phyloP scores from a whole-genome alignment of 169 alveolate species.

The Cryptosporidium felis region DNA sequence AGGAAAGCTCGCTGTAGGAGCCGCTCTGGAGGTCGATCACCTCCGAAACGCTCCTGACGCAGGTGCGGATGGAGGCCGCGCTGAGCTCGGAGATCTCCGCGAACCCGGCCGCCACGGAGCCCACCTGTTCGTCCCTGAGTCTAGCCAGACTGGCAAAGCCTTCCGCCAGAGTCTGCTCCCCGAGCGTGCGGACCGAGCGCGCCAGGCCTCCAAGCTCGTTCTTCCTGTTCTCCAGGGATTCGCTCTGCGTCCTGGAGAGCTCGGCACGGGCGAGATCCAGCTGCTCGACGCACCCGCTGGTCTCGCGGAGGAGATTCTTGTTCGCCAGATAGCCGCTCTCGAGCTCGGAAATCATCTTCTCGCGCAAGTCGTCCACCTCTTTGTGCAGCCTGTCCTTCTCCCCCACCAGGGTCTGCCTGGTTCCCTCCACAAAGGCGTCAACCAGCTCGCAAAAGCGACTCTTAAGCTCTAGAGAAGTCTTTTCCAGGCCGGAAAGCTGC shows the following conservation, averaged over 20 bases:
- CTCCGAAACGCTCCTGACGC: not conserved
- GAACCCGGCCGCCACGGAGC: not conserved
- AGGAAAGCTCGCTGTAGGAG: slow-evolving; percentile 21
- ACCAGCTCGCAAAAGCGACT: slow-evolving; percentile 14
- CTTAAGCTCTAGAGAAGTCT: slow-evolving; percentile 13
- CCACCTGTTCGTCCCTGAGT: not conserved
- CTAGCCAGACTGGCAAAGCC: not conserved
- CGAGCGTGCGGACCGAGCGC: not conserved
- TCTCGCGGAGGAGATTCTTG: slow-evolving; percentile 10
- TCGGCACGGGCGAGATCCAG: not conserved
- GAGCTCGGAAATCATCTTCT: not conserved
- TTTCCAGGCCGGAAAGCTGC: not conserved
- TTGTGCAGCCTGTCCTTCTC: slow-evolving; percentile 6
- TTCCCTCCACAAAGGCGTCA: slow-evolving; percentile 36
- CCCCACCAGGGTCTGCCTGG: not conserved
- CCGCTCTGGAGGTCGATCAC: slow-evolving; percentile 23
- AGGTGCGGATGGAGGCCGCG: not conserved
- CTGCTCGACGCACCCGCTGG: not conserved
- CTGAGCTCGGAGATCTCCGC: slow-evolving; percentile 2
- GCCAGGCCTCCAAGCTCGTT: not conserved
- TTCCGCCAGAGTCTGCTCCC: not conserved
- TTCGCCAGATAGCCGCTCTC: not conserved
- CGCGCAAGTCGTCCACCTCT: slow-evolving; percentile 15
- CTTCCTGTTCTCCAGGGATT: not conserved
- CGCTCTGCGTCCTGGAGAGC: slow-evolving; percentile 14